These are phyloP conservation scores for Cladorrhinum samala DNA, from an alignment of 495 filamentous ascomycete species.

Conservation along the genomic window DNA sequence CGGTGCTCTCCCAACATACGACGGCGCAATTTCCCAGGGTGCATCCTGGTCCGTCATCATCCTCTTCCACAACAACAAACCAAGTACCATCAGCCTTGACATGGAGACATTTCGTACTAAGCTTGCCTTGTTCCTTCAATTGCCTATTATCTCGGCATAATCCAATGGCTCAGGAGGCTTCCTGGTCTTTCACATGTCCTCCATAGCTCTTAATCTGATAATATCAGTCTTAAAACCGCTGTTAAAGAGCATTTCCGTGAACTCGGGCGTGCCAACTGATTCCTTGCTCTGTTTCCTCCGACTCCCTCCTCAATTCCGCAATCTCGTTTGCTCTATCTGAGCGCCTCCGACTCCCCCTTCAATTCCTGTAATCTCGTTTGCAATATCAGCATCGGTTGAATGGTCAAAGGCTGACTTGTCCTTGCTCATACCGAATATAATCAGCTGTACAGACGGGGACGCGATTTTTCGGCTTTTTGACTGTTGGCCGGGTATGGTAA, in stretches of 20 bases:
- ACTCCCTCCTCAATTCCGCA: no score
- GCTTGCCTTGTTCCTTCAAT: no score
- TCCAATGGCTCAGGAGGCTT: conserved; percentile 67
- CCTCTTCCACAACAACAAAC: no score
- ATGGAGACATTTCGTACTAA: no score
- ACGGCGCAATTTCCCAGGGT: no score
- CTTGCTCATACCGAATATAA: conserved; percentile 84
- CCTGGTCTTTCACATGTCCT: conserved; percentile 92
- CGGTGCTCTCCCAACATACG: no score
- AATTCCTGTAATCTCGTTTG: conserved; percentile 82
- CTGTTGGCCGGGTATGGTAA: no score
- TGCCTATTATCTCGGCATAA: conserved; percentile 44
- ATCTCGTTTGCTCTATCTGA: no score
- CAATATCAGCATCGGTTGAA: conserved; percentile 75
- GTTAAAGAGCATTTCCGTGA: conserved; percentile 74
- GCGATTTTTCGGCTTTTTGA: no score
- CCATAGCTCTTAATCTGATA: conserved; percentile 74
- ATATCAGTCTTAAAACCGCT: conserved; percentile 92
- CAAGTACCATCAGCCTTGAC: no score
- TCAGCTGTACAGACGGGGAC: conserved; percentile 95
- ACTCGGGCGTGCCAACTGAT: conserved; percentile 76
- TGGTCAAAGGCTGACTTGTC: conserved; percentile 75
- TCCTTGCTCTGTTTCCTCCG: conserved; percentile 74
- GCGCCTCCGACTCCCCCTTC: conserved; percentile 70
- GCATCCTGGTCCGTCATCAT: no score